Conservation (phyloP, 2,329 filamentous ascomycete species). For the Trichoderma sp. region DNA sequence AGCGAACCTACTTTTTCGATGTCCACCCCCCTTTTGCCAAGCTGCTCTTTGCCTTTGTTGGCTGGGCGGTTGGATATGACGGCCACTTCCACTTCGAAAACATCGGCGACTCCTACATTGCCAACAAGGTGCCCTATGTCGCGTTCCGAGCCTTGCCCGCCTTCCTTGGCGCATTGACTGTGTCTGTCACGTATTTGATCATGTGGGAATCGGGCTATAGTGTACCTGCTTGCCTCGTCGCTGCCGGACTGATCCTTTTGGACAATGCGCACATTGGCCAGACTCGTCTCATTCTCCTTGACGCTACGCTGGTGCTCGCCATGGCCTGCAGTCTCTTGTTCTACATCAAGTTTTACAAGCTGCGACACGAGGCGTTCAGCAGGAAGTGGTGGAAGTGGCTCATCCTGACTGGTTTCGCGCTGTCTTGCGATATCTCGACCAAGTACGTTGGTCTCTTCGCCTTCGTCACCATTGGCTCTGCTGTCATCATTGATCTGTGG, state of each 20-base stretch:
- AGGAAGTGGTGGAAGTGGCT: constrained; percentile 99
- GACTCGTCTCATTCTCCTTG: constrained; percentile 89
- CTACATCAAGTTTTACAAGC: constrained; percentile 98
- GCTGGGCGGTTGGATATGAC: constrained; percentile 96
- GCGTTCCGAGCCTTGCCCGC: constrained; percentile 93
- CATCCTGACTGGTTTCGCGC: constrained; percentile 84
- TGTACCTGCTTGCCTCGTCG: constrained; percentile 84
- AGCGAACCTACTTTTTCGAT: constrained; percentile 99
- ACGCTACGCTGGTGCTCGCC: constrained; percentile 89
- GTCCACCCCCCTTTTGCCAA: constrained; percentile 98
- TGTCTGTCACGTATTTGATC: constrained; percentile 91
- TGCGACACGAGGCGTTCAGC: constrained; percentile 82
- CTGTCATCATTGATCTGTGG: constrained; percentile 93
- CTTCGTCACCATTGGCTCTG: constrained; percentile 94
- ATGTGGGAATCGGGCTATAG: constrained; percentile 99
- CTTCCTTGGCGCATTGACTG: constrained; percentile 84
- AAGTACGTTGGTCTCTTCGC: constrained; percentile 98
- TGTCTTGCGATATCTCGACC: constrained; percentile 97
- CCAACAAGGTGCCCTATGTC: constrained; percentile 95
- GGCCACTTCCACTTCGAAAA: constrained; percentile 98
- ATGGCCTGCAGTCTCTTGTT: constrained; percentile 93
- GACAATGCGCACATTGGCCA: constrained; percentile 98
- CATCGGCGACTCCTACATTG: constrained; percentile 97
- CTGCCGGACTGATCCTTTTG: constrained; percentile 82
- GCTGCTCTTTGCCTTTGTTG: constrained; percentile 93